Conservation (phyloP, 2,329 filamentous ascomycete species). For the Kalaharituber pfeilii region DNA sequence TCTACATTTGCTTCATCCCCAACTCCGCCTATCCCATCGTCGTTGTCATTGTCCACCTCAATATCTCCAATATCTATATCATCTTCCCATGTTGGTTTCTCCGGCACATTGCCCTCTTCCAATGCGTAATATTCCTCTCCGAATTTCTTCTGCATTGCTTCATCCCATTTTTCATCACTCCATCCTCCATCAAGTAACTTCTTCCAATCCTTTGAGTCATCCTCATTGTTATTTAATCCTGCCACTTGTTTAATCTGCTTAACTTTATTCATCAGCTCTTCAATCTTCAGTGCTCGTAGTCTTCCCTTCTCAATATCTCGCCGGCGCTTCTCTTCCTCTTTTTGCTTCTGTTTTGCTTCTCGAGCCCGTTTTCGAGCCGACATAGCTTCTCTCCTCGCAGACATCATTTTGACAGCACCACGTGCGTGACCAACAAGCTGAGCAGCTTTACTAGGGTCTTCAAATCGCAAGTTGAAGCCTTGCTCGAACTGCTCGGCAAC, state of each 20-base stretch:
- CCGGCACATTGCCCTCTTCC: constrained; percentile 40
- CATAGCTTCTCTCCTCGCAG: constrained; percentile 68
- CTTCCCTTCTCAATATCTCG: constrained; percentile 66
- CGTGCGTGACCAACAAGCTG: constrained; percentile 67
- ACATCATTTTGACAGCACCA: constrained; percentile 61
- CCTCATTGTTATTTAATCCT: constrained; percentile 36
- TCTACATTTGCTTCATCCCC: constrained; percentile 28
- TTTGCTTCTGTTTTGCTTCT: constrained; percentile 58
- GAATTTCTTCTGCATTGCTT: constrained; percentile 75
- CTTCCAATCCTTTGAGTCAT: constrained; percentile 51
- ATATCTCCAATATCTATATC: constrained; percentile 95
- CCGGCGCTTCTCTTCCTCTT: constrained; percentile 60
- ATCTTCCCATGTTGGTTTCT: constrained; percentile 87
- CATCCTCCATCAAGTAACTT: constrained; percentile 72
- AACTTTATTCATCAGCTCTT: constrained; percentile 76
- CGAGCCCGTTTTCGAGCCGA: constrained; percentile 61
- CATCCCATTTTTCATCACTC: constrained; percentile 78
- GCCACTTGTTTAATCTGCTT: constrained; percentile 78
- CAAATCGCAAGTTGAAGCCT: constrained; percentile 91
- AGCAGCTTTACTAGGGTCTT: constrained; percentile 47
- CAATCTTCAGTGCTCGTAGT: constrained; percentile 71
- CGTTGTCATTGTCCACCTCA: constrained; percentile 57
- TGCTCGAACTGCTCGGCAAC: constrained; percentile 75
- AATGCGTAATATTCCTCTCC: constrained; percentile 73
- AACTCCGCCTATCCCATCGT: constrained; percentile 43